Evolutionary conservation across 2,329 filamentous ascomycete species (phyloP).

Genomic region (Fusarium sp.): DNA sequence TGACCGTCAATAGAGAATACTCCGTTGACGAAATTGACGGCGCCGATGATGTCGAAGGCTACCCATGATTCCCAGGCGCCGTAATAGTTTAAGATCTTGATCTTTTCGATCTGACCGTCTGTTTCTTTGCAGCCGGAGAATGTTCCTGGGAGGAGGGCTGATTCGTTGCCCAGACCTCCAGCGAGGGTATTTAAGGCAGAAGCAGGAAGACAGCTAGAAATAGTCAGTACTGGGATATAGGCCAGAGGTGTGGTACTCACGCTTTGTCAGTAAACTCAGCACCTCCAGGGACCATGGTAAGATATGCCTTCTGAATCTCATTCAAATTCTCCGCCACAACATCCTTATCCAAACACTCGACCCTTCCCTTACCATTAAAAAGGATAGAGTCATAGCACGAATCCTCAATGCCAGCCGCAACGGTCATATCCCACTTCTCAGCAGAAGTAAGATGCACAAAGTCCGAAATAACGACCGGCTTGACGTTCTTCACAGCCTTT

Average conservation of each 20-base stretch:
- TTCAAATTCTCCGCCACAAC: constrained; percentile 55
- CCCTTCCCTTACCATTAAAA: constrained; percentile 70
- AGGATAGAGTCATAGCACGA: constrained; percentile 70
- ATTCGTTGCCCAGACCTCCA: constrained; percentile 47
- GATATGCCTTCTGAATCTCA: constrained; percentile 46
- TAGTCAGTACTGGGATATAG: not conserved
- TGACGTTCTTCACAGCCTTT: constrained; percentile 59
- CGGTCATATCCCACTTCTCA: constrained; percentile 57
- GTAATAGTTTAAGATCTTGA: constrained; percentile 54
- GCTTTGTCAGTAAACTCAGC: constrained; percentile 55
- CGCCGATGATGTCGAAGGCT: constrained; percentile 66
- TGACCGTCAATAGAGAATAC: constrained; percentile 63
- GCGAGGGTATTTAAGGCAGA: constrained; percentile 54
- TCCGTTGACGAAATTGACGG: constrained; percentile 58
- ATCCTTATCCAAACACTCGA: constrained; percentile 60
- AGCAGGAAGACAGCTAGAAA: constrained; percentile 43
- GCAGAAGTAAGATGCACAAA: constrained; percentile 65
- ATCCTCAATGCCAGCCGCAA: constrained; percentile 58
- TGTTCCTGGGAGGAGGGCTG: constrained; percentile 54
- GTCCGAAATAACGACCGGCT: constrained; percentile 65
- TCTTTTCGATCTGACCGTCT: constrained; percentile 56
- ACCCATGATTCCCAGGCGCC: constrained; percentile 54
- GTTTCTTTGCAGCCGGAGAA: constrained; percentile 61
- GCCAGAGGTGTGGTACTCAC: constrained; percentile 36
- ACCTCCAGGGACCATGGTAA: constrained; percentile 46